Evolutionary conservation across 148 eudicot species (phyloP), one percentile per base, ranked within the genome.

Genomic region (Drosera capensis): DNA sequence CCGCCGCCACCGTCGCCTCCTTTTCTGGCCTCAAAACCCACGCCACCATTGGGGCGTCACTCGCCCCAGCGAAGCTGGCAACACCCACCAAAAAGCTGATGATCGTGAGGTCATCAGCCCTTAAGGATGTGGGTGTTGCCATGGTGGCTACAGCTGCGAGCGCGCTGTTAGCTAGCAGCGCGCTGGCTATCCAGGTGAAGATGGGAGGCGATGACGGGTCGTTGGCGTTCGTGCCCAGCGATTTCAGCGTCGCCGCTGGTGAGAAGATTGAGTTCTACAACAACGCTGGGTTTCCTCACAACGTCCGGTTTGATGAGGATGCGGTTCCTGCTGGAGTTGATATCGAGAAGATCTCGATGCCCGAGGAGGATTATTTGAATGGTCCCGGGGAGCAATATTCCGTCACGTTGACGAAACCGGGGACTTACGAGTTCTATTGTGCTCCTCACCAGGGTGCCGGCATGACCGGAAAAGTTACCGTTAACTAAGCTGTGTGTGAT

Each of bases 201-300:
- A 81, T 90, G 3, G 95, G 95, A 16, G 47, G 68, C 19, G 60
- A 57, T 24, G 88, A 79, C 14, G 99, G 99, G 0, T 34, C 36
- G 3, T 49, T 90, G 46, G 80, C 70, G 0, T 90, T 90, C 48
- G 53, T 68, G 18, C 99, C 94, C 0, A 60, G 38, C 9, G 44
- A 29, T 39, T 61, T 90, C 65, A 52, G 51, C 7, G 66, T 90
- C 0, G 50, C 67, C 15, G 25, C 95, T 0, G 99, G 95, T 0
- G 95, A 90, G 70, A 72, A 73, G 52, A 78, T 90, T 14, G 51
- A 45, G 18, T 90, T 90, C 80, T 78, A 73, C 64, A 90, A 85
- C 85, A 90, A 84, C 37, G 93, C 93, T 0, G 97, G 95, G 40
- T 90, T 80, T 68, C 97, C 97, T 0, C 97, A 90, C 72, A 90